Evolutionary conservation across 2,329 filamentous ascomycete genomes (phyloP), one percentile per base, ranked within the genome.

Genomic region (Penicillium sp.): DNA sequence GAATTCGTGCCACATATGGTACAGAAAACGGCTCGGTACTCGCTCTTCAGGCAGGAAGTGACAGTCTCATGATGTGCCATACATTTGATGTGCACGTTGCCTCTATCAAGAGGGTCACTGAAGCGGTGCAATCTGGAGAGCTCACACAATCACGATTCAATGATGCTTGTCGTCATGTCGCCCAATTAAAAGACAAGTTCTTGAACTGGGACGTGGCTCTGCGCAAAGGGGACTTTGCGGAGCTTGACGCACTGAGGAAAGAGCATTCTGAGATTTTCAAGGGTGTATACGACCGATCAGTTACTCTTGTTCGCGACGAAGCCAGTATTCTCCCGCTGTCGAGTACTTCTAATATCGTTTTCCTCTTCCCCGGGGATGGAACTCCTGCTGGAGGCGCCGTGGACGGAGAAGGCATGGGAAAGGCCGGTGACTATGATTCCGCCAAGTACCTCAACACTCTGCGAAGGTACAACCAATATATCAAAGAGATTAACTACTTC

Each of bases 21-120:
- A 74, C 74, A 1, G 73, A 75, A 44, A 66, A 68, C 45, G 72
- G 71, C 34, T 70, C 74, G 3, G 66, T 74, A 6, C 69, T 74
- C 52, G 70, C 74, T 6, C 59, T 78, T 24, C 71, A 69, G 49
- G 73, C 75, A 29, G 75, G 76, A 18, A 71, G 70, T 45, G 75
- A 78, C 51, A 76, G 71, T 48, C 60, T 75, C 6, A 76, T 77
- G 73, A 64, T 78, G n/a, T 77, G 74, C 41, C 74, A 77, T 55
- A 76, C 74, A 0, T 72, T 72, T 50, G 61, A 66, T 6, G 68
- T 71, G 33, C 74, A 77, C 52, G 60, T 76, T 16, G 69, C 64
- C 4, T 71, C 74, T 1, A 74, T 77, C 16, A 62, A 74, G 34
- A 59, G 64, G 26, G 69, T 77, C 2, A 66, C 70, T 21, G 54